Conservation (phyloP, 108 stramenopile species). For the Stephanodiscus triporus region DNA sequence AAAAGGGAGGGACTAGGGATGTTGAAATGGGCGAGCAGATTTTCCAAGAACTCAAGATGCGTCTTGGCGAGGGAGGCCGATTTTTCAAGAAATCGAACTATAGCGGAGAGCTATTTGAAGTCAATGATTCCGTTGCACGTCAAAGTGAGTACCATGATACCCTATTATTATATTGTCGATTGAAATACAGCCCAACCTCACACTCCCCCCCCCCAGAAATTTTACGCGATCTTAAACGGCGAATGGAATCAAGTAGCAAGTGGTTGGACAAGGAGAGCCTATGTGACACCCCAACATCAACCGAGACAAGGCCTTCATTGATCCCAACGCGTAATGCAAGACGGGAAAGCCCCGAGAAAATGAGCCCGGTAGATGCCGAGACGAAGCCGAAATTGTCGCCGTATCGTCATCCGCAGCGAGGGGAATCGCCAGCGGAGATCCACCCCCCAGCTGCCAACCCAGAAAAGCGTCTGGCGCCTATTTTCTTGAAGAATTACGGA, state of each 20-base stretch:
- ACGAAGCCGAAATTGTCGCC: constrained; percentile 9
- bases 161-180: not conserved
- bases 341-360: not conserved
- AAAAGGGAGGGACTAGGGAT: constrained; percentile 8
- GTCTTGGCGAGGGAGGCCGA: constrained; percentile 13
- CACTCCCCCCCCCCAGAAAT: not conserved
- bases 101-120: constrained; percentile 18
- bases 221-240: constrained; percentile 13
- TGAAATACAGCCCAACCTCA: constrained; percentile 2
- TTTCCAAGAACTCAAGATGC: constrained; percentile 4
- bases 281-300: not conserved
- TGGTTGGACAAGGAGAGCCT: not conserved
- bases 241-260: constrained; percentile 10
- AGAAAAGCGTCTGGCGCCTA: constrained; percentile 17
- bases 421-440: not conserved
- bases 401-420: not conserved
- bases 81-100: constrained; percentile 21
- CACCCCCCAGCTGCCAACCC: not conserved
- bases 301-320: not conserved
- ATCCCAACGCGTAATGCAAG: not conserved
- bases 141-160: constrained; percentile 6
- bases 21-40: constrained; percentile 2
- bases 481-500: constrained; percentile 20
- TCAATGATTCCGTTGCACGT: constrained; percentile 1
- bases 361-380: not conserved